Evolutionary conservation across 1,139 yeast species (phyloP).

Genomic region (Kodamaea arcana): DNA sequence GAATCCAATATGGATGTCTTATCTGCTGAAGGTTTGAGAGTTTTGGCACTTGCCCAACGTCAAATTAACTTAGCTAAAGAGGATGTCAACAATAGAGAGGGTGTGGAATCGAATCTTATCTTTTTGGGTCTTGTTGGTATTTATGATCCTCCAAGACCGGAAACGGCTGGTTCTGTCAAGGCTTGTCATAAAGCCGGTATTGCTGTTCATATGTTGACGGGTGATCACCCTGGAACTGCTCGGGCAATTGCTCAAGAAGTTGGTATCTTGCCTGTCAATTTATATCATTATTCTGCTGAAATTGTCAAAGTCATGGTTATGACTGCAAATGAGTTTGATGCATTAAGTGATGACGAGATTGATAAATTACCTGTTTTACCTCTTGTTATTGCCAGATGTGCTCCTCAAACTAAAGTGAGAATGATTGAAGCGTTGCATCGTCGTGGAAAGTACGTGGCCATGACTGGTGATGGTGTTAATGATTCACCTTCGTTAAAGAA

Average conservation of each 20-base stretch:
- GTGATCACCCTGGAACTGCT: constrained; percentile 84
- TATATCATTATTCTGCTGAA: constrained; percentile 58
- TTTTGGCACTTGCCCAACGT: constrained; percentile 62
- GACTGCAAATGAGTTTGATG: constrained; percentile 74
- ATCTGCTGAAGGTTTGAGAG: constrained; percentile 69
- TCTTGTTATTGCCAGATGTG: constrained; percentile 78
- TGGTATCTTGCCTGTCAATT: constrained; percentile 71
- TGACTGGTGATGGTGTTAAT: constrained; percentile 89
- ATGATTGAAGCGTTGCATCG: constrained; percentile 82
- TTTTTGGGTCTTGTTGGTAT: constrained; percentile 75
- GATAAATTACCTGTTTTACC: constrained; percentile 70
- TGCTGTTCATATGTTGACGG: constrained; percentile 80
- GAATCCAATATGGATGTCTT: constrained; percentile 59
- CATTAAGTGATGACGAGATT: constrained; percentile 56
- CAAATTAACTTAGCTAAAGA: constrained; percentile 17
- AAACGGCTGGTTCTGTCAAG: constrained; percentile 64
- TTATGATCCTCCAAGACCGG: constrained; percentile 78
- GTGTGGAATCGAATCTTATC: constrained; percentile 51
- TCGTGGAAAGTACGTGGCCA: constrained; percentile 65
- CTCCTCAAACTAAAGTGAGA: constrained; percentile 80
- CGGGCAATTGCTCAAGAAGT: constrained; percentile 81
- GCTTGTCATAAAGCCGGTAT: constrained; percentile 74
- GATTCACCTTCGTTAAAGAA: constrained; percentile 78
- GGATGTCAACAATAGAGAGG: constrained; percentile 38
- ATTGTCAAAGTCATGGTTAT: constrained; percentile 66